Conservation (phyloP, 306 rosid genomes). For the Acmispon strigosus region DNA sequence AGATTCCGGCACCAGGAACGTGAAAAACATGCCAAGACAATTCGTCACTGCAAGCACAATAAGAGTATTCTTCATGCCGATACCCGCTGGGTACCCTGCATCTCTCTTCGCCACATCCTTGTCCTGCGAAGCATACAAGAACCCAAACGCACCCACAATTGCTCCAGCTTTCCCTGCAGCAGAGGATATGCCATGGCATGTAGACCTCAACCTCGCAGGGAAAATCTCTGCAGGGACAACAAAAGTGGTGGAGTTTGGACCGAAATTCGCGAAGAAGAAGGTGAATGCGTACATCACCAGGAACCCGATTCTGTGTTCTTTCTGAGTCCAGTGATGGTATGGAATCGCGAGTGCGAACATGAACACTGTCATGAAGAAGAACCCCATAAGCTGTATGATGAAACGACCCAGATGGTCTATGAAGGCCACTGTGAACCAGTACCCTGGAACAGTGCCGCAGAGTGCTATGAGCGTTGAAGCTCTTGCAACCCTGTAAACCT, state of each 20-base stretch:
- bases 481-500: conserved; percentile 59
- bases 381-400: conserved; percentile 68
- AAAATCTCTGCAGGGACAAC: conserved; percentile 88
- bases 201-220: conserved; percentile 75
- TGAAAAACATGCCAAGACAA: too few relatives aligned
- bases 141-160: conserved; percentile 79
- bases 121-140: conserved; percentile 35
- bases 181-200: conserved; percentile 89
- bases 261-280: conserved; percentile 85
- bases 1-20: too few relatives aligned
- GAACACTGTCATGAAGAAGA: conserved; percentile 85
- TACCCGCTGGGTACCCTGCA: too few relatives aligned
- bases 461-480: conserved; percentile 87
- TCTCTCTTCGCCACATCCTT: too few relatives aligned
- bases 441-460: conserved; percentile 82
- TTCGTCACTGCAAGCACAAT: too few relatives aligned
- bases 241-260: conserved; percentile 81
- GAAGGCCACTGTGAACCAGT: conserved; percentile 81
- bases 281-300: conserved; percentile 73
- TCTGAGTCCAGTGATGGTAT: conserved; percentile 71
- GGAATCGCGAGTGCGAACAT: conserved; percentile 87
- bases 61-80: too few relatives aligned
- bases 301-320: conserved; percentile 56
- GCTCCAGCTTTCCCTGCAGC: conserved; percentile 94
- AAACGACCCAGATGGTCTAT: conserved; percentile 70